Conservation (phyloP, 306 rosid species). For the Lathyrus oleraceus region DNA sequence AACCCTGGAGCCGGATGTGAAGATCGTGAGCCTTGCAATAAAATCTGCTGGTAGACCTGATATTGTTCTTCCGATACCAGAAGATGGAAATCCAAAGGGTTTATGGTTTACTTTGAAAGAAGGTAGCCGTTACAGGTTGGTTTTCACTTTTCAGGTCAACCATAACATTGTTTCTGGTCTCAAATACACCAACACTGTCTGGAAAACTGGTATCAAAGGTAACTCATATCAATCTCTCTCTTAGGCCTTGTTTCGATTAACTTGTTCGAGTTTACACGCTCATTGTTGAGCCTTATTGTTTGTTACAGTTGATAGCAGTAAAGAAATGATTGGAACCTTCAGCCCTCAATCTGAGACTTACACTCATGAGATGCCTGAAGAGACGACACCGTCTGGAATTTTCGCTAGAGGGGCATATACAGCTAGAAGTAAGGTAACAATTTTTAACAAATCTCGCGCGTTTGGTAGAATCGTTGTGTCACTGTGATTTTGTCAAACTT, state of each 20-base stretch:
- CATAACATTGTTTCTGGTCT: conserved; percentile 94
- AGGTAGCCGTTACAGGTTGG: conserved; percentile 83
- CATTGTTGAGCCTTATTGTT: conserved; percentile 24
- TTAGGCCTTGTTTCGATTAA: neutral
- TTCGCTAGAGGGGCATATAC: conserved; percentile 90
- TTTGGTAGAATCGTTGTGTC: neutral
- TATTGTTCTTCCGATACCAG: conserved; percentile 77
- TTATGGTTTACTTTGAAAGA: conserved; percentile 95
- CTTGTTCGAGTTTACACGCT: neutral
- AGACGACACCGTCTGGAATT: conserved; percentile 90
- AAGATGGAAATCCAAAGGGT: conserved; percentile 77
- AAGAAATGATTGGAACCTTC: conserved; percentile 94
- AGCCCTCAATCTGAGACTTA: conserved; percentile 84
- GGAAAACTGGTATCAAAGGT: conserved; percentile 92
- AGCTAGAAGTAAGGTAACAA: conserved; percentile 77
- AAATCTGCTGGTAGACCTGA: conserved; percentile 68
- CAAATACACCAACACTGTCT: conserved; percentile 87
- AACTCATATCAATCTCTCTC: conserved; percentile 8
- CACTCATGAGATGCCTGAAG: conserved; percentile 84
- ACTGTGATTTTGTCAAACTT: neutral
- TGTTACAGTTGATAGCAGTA: conserved; percentile 72
- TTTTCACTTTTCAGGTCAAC: conserved; percentile 76
- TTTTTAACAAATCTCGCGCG: neutral
- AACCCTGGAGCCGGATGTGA: conserved; percentile 85
- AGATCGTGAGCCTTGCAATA: conserved; percentile 82